Base-by-base conservation (phyloP, 139 green algal genomes). In the Chlorella sp. region DNA sequence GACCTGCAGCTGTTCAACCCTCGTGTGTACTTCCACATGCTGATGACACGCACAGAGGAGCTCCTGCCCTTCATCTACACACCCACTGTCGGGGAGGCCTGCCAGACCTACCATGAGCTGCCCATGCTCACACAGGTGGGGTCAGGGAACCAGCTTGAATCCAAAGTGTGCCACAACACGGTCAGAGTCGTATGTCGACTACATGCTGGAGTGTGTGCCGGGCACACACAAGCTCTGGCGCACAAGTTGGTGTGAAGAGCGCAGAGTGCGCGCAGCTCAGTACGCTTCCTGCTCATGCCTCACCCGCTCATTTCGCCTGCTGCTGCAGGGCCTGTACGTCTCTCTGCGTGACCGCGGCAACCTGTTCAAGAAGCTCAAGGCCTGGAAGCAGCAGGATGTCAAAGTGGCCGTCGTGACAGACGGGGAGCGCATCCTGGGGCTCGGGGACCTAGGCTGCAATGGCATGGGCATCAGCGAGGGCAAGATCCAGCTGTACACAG, bases 51-150 rank as follows among this genome's bases (percentile, higher is more conserved):
- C 49, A 72, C 66, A n/a, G 66, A 74, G 32, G 30, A 62, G 26
- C 66, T 79, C 23, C 79, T 97, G 35, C 93, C 93, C 1, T 88
- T 91, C 64, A 87, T 97, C 35, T 97, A 97, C 87, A 97, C 92
- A 0, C 93, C 93, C 2, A 96, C 91, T 26, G 93, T 98, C 0
- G 94, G 94, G 1, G 91, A 98, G 70, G 94, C 93, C 3, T 98
- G 93, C 78, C 75, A 91, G 77, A 77, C 84, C 34, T 97, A 91
- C 75, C 71, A 87, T 77, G 49, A 75, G 31, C 84, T 94, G 42
- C 74, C 74, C 87, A 20, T 27, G 22, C 55, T 27, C 14, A 27
- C 55, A 27, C 22, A 4, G 14, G 22, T 71, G n/a, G n/a, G n/a
- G n/a, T n/a, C n/a, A n/a, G n/a, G n/a, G n/a, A n/a, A n/a, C n/a